Base-by-base conservation (phyloP, 2,329 filamentous ascomycete genomes). In the Didymella exigua region DNA sequence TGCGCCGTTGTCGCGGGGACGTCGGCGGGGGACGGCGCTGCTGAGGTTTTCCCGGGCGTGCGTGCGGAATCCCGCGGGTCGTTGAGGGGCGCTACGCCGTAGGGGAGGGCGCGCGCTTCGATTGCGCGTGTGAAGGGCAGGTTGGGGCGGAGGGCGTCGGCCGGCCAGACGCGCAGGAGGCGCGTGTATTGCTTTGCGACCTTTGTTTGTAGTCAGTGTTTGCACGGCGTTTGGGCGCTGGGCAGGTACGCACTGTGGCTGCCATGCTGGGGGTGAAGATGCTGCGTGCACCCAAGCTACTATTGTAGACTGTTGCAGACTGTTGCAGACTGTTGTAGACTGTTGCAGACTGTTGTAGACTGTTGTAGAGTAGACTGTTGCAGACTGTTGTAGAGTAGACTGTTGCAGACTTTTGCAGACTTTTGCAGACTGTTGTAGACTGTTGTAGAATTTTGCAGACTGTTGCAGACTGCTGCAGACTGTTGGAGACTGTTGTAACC, bases 101-200 rank as follows among this genome's bases (percentile, higher is more conserved):
- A 68, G 45, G 66, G 65, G 13, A 58, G 49, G 37, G 76, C 73
- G 47, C 79, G 78, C 50, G 69, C 65, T 55, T 75, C 70, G 53
- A 83, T 75, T 43, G 77, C 63, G 38, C 71, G 70, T 42, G 78
- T 76, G 69, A 81, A 80, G 59, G 74, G 71, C 47, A 79, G 67
- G 56, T 77, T 74, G 13, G 81, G 81, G 23, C 81, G 80, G 31
- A 83, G 76, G 33, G 70, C 65, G 68, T 83, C 81, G 55, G 74
- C 73, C 23, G 81, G 81, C 81, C 81, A 83, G 66, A 75, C 75
- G 52, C 71, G 57, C 49, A 81, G 70, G 62, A 82, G 75, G 66
- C 81, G 79, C 11, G 76, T 69, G 72, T 82, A 83, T 69, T 82
- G 79, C 54, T 77, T 76, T 63, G 73, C 63, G 62, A 79, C 72